phyloP scores from a whole-genome alignment of 73 alveolate genomes.

The Stentor roeselii region DNA sequence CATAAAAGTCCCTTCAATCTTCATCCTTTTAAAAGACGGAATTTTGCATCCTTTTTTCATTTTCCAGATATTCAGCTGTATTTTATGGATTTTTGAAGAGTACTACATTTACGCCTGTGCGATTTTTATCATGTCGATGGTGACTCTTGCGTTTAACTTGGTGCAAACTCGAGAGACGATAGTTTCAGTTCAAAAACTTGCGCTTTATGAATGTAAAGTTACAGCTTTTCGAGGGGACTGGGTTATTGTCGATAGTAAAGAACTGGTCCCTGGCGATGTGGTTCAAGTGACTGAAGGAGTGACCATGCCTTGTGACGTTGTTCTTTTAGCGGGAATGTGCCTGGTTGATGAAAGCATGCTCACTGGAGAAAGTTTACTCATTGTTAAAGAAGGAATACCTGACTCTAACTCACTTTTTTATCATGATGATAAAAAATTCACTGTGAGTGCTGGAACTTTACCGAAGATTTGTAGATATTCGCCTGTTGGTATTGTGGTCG shows the following conservation, averaged over 20 bases:
- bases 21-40: conserved; percentile 31
- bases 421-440: conserved; percentile 65
- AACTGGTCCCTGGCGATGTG: conserved; percentile 94
- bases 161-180: conserved; percentile 77
- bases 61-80: conserved; percentile 54
- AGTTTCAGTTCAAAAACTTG: conserved; percentile 79
- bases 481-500: conserved; percentile 52
- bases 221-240: conserved; percentile 56
- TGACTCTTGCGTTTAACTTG: conserved; percentile 65
- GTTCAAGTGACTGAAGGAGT: conserved; percentile 73
- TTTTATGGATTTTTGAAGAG: conserved; percentile 85
- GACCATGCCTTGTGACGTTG: conserved; percentile 83
- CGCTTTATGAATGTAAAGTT: conserved; percentile 71
- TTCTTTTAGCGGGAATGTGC: conserved; percentile 74
- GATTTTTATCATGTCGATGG: conserved; percentile 69
- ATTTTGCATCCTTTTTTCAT: conserved; percentile 79
- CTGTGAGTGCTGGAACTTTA: conserved; percentile 87
- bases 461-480: not conserved
- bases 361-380: conserved; percentile 94
- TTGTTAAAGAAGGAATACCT: conserved; percentile 75
- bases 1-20: conserved; percentile 38
- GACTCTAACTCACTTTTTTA: conserved; percentile 31
- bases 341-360: conserved; percentile 92
- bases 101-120: conserved; percentile 80
- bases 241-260: conserved; percentile 33